A percentile compares a stretch with the other conserved stretches of the same genome.
phyloP scores from a whole-genome alignment of 352 stramenopile species.

The Globisporangium paroecandrum region DNA sequence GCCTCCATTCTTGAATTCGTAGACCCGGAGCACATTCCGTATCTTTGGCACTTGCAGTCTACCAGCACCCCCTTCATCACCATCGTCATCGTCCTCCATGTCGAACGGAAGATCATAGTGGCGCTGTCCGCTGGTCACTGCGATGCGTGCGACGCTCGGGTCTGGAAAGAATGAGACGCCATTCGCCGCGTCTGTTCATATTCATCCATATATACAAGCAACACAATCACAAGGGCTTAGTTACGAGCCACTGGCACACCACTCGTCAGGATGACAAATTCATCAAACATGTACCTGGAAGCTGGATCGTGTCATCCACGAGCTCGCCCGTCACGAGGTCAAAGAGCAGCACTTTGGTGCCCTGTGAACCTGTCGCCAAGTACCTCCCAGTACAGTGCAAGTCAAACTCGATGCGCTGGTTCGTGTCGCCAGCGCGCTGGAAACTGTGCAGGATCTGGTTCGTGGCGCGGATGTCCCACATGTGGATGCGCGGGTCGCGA shows the following conservation, averaged over 20 bases:
- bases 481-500: constrained; percentile 68
- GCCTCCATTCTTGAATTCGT: constrained; percentile 29
- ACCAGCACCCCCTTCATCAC: neutral
- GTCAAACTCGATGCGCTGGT: constrained; percentile 79
- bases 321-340: constrained; percentile 49
- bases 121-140: constrained; percentile 60
- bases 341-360: constrained; percentile 51
- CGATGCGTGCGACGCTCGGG: constrained; percentile 33
- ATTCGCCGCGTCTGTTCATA: constrained; percentile 48
- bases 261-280: too few relatives aligned
- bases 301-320: constrained; percentile 39
- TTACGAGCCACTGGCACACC: neutral
- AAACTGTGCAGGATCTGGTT: constrained; percentile 68
- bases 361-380: constrained; percentile 57
- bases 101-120: constrained; percentile 62
- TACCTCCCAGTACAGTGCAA: constrained; percentile 59
- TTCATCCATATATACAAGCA: too few relatives aligned
- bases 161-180: constrained; percentile 78
- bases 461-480: constrained; percentile 81
- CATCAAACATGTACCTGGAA: constrained; percentile 16
- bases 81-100: constrained; percentile 44
- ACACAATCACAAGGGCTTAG: neutral
- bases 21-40: constrained; percentile 40
- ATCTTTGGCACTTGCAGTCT: neutral
- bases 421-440: constrained; percentile 54